phyloP scores from a whole-genome alignment of 164 flowering plant species.

The Piper longum region DNA sequence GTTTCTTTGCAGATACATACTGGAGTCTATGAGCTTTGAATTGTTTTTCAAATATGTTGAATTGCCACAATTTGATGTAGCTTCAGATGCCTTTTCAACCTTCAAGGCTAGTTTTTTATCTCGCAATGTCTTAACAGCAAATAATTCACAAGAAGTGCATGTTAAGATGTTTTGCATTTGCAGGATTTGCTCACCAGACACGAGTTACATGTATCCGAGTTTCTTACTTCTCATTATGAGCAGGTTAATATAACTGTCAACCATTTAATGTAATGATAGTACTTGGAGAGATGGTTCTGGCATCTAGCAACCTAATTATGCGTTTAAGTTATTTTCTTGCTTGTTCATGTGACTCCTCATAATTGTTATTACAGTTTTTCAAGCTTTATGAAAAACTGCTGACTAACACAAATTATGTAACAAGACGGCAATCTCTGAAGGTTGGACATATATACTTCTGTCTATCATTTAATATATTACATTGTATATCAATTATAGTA shows the following conservation, averaged over 20 bases:
- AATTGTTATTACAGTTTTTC: slow-evolving; percentile 56
- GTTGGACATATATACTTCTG: slow-evolving; percentile 25
- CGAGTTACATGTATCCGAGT: slow-evolving; percentile 51
- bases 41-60: slow-evolving; percentile 93
- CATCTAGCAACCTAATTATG: not conserved
- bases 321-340: not conserved
- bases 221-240: slow-evolving; percentile 55
- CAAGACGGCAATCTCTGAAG: slow-evolving; percentile 95
- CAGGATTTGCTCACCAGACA: slow-evolving; percentile 97
- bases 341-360: not conserved
- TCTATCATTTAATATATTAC: slow-evolving; percentile 1
- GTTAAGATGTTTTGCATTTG: not conserved
- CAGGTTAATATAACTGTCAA: slow-evolving; percentile 36
- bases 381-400: slow-evolving; percentile 64
- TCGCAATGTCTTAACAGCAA: slow-evolving; percentile 6
- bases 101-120: slow-evolving; percentile 57
- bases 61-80: slow-evolving; percentile 82
- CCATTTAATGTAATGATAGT: no score
- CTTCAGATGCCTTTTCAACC: slow-evolving; percentile 92
- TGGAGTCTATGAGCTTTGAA: slow-evolving; percentile 85
- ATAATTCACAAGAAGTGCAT: not conserved
- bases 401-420: slow-evolving; percentile 81
- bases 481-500: not conserved
- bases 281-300: not conserved
- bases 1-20: slow-evolving; percentile 65